These are phyloP conservation scores for Dimargaris cristalligena DNA, from an alignment of 192 early-diverging fungal genomes.

Conservation along the genomic window DNA sequence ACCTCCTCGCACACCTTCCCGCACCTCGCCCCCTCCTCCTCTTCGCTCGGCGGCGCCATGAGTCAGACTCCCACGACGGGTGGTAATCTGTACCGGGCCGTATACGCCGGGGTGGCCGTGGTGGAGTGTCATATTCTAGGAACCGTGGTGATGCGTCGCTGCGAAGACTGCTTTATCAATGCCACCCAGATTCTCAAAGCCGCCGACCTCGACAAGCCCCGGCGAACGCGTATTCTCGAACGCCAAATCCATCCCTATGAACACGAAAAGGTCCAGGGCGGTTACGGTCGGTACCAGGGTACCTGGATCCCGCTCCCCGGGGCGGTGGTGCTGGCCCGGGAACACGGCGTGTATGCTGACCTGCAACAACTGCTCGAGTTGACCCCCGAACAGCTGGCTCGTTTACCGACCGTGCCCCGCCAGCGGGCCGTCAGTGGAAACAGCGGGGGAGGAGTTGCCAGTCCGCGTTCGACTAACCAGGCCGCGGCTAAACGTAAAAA, in stretches of 20 bases:
- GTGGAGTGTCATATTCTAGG: constrained; percentile 59
- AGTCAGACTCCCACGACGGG: no score
- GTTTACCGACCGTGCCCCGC: no score
- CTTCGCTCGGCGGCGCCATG: no score
- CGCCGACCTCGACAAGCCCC: constrained; percentile 71
- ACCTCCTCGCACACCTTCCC: no score
- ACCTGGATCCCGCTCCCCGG: constrained; percentile 30
- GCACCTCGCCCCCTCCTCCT: no score
- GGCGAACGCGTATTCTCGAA: constrained; percentile 78
- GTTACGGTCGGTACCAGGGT: constrained; percentile 90
- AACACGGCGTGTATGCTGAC: constrained; percentile 20
- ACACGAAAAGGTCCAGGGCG: constrained; percentile 91
- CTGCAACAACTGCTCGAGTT: constrained; percentile 24
- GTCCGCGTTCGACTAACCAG: not conserved
- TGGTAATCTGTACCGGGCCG: constrained; percentile 13
- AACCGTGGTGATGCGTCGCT: constrained; percentile 63
- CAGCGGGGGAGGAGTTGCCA: no score
- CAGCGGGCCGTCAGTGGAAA: no score
- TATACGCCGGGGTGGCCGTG: constrained; percentile 49
- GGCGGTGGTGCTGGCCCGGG: constrained; percentile 19
- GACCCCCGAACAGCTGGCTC: no score
- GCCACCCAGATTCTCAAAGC: constrained; percentile 89
- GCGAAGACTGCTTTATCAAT: constrained; percentile 67
- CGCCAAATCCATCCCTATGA: constrained; percentile 57
- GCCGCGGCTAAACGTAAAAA: not conserved